A percentile compares a stretch with the other conserved stretches of the same genome.
Evolutionary conservation across 23 red algal genomes (phyloP).

Genomic region (Pyropia haitanensis): DNA sequence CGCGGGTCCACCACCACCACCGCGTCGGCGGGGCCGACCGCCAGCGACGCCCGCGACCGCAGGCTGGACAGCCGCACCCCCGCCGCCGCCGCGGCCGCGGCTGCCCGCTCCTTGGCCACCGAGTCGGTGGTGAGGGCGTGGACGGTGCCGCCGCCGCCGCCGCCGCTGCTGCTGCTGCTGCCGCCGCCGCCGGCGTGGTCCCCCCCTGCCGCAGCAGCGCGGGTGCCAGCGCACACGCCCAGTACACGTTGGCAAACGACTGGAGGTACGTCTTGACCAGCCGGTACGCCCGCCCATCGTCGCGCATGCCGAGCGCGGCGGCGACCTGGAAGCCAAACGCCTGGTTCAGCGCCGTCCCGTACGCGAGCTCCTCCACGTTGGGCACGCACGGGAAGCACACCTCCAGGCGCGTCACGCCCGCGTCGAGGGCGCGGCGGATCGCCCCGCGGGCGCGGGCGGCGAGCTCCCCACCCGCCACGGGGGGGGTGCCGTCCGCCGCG

Average conservation of each 20-base stretch:
- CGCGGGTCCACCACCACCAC: constrained; percentile 54
- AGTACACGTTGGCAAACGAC: constrained; percentile 56
- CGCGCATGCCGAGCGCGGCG: constrained; percentile 29
- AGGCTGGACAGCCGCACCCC: no score
- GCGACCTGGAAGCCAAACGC: constrained; percentile 51
- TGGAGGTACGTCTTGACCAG: constrained; percentile 50
- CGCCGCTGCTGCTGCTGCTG: no score
- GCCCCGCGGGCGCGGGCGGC: constrained; percentile 12
- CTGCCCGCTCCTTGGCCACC: constrained; percentile 31
- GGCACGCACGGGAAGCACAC: constrained; percentile 62
- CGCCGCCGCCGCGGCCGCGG: neutral
- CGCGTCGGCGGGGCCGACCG: constrained; percentile 21
- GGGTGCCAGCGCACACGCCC: constrained; percentile 25
- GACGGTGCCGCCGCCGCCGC: constrained; percentile 7
- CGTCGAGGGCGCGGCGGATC: constrained; percentile 10
- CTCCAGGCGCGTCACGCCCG: constrained; percentile 27
- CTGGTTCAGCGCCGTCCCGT: constrained; percentile 57
- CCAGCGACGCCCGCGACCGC: neutral
- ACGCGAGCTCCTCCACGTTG: constrained; percentile 63
- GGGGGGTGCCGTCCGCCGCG: constrained; percentile 2
- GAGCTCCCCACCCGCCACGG: constrained; percentile 11
- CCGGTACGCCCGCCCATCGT: constrained; percentile 19
- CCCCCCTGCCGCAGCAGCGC: constrained; percentile 3
- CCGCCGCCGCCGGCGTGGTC: no score
- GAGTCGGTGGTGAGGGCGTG: constrained; percentile 37